Percentiles rank a stretch among this genome's conserved stretches.
These are phyloP conservation scores for Rhamnella rubrinervis DNA, from an alignment of 331 rosid species.

Conservation along the genomic window DNA sequence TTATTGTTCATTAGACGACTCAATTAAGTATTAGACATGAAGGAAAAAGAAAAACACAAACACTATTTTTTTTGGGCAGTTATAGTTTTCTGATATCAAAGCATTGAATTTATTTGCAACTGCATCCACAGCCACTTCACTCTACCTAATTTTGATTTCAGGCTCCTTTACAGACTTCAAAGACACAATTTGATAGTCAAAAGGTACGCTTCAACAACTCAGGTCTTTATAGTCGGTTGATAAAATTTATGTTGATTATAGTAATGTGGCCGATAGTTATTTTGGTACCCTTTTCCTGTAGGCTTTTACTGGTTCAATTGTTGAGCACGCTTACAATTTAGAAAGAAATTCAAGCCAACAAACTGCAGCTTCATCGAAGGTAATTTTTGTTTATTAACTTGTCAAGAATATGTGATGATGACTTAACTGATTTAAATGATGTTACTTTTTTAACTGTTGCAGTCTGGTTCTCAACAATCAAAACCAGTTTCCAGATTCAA, in stretches of 20 bases:
- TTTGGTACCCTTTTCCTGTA: neutral
- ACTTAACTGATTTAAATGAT: neutral
- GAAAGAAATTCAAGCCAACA: conserved; percentile 22
- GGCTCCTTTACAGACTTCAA: conserved; percentile 22
- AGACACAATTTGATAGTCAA: conserved; percentile 23
- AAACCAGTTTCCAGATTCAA: conserved; percentile 92
- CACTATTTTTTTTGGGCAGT: no score
- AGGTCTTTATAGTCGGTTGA: neutral
- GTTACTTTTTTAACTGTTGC: conserved; percentile 18
- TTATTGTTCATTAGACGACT: no score
- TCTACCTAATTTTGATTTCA: conserved; percentile 5
- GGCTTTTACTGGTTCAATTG: conserved; percentile 49
- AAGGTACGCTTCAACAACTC: conserved; percentile 16
- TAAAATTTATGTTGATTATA: neutral
- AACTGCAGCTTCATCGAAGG: conserved; percentile 22
- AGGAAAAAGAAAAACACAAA: no score
- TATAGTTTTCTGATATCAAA: neutral
- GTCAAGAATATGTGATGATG: neutral
- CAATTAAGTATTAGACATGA: no score
- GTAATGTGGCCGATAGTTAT: neutral
- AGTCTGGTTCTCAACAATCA: conserved; percentile 59
- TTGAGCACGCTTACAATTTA: conserved; percentile 30
- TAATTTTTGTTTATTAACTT: neutral
- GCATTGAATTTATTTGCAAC: neutral
- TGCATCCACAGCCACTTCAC: neutral